Evolutionary conservation across 352 stramenopile species (phyloP).

Genomic region (Phytophthora pisi): DNA sequence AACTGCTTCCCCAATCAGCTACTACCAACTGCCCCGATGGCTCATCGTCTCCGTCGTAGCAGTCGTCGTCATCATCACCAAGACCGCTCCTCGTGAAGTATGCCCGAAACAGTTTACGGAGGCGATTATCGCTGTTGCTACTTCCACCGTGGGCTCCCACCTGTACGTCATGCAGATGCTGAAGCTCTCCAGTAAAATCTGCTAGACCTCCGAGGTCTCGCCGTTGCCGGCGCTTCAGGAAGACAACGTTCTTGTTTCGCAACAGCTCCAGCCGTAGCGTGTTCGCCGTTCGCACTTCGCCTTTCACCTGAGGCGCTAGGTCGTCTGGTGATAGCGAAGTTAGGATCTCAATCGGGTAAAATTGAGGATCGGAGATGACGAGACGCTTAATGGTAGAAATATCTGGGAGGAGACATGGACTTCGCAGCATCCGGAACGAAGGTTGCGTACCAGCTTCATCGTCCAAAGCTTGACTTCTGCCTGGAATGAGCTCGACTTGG

Average conservation of each 20-base stretch:
- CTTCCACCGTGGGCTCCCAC: neutral
- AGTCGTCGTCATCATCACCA: slow-evolving; percentile 16
- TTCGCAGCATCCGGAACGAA: slow-evolving; percentile 45
- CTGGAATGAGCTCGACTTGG: slow-evolving; percentile 43
- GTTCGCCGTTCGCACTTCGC: slow-evolving; percentile 51
- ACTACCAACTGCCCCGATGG: slow-evolving; percentile 5
- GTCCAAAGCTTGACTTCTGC: neutral
- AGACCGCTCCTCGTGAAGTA: slow-evolving; percentile 38
- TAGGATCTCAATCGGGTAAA: slow-evolving; percentile 77
- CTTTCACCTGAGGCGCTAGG: slow-evolving; percentile 1
- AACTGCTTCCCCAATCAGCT: slow-evolving; percentile 43
- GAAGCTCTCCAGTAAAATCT: slow-evolving; percentile 27
- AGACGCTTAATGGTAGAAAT: slow-evolving; percentile 63
- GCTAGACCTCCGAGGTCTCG: slow-evolving; percentile 22
- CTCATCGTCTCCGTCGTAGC: slow-evolving; percentile 28
- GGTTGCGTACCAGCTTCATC: slow-evolving; percentile 10
- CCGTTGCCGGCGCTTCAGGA: slow-evolving; percentile 58
- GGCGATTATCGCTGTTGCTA: slow-evolving; percentile 28
- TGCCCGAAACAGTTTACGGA: slow-evolving; percentile 35
- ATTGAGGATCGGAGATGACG: slow-evolving; percentile 47
- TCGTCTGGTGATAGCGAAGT: slow-evolving; percentile 19
- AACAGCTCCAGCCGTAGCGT: slow-evolving; percentile 61
- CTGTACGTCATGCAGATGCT: slow-evolving; percentile 15
- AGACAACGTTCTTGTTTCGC: slow-evolving; percentile 58
- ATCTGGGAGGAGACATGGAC: slow-evolving; percentile 76